A percentile compares a stretch with the other conserved stretches of the same genome.
phyloP scores from a whole-genome alignment of 139 green algal genomes.

The Mychonastes homosphaera region DNA sequence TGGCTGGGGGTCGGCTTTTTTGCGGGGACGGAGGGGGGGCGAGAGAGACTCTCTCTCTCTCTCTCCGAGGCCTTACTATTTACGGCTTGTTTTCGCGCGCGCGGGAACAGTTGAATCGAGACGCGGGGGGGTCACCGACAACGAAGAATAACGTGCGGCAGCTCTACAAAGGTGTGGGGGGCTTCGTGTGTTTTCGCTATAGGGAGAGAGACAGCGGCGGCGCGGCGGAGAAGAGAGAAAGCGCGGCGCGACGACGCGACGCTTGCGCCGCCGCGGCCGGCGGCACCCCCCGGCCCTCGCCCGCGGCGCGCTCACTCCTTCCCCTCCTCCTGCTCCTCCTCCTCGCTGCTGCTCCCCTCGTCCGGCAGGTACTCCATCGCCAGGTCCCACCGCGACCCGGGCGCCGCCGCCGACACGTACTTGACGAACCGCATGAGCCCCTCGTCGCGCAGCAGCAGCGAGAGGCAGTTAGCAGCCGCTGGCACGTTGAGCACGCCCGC shows the following conservation, averaged over 20 bases:
- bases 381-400: conserved; percentile 37
- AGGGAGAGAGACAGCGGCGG: not conserved
- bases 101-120: no score
- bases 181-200: no score
- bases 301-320: not conserved
- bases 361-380: conserved; percentile 46
- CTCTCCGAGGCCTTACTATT: no score
- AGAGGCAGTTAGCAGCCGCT: conserved; percentile 65
- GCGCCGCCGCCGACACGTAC: conserved; percentile 21
- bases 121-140: no score
- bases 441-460: conserved; percentile 67
- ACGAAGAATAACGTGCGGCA: no score
- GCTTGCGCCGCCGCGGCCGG: not conserved
- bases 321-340: not conserved
- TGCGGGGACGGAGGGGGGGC: no score
- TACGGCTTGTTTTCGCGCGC: no score
- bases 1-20: no score
- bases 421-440: conserved; percentile 84
- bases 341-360: conserved; percentile 14
- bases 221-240: not conserved
- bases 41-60: no score
- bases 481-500: conserved; percentile 66
- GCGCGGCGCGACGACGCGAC: not conserved
- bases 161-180: no score
- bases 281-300: not conserved